Evolutionary conservation across 306 rosid species (phyloP).

Genomic region (Glycine latifolia): DNA sequence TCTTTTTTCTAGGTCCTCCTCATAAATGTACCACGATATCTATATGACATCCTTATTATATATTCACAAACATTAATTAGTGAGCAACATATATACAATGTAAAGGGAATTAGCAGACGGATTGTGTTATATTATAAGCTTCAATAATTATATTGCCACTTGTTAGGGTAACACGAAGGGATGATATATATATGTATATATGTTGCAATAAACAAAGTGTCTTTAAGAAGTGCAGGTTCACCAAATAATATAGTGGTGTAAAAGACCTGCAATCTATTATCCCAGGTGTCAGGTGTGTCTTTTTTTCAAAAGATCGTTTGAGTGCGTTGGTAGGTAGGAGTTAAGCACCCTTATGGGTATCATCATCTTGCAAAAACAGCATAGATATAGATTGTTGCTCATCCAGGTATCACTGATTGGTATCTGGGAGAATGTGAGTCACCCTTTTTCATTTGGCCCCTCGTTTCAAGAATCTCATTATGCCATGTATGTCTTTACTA

Average conservation of each 20-base stretch:
- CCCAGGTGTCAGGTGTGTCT: slow-evolving; percentile 34
- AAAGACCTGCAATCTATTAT: slow-evolving; percentile 7
- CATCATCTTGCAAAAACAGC: slow-evolving; percentile 34
- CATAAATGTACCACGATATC: slow-evolving; percentile 5
- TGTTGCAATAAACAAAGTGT: slow-evolving; percentile 9
- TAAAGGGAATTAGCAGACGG: not conserved
- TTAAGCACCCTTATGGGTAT: slow-evolving; percentile 46
- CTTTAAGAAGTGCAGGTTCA: not conserved
- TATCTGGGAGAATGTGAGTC: not conserved
- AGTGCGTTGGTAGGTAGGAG: slow-evolving; percentile 51
- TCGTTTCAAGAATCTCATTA: slow-evolving; percentile 33
- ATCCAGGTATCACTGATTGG: not conserved
- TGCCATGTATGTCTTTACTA: not conserved
- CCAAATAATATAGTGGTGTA: slow-evolving; percentile 34
- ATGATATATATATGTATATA: not conserved
- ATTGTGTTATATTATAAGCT: not conserved
- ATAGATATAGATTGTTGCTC: slow-evolving; percentile 18
- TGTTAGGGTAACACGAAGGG: slow-evolving; percentile 31
- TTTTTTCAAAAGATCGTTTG: not conserved
- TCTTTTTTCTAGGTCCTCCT: not conserved
- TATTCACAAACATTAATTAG: not conserved
- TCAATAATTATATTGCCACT: slow-evolving; percentile 37
- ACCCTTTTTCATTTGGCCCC: not conserved
- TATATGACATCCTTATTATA: too few relatives aligned
- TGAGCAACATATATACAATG: not conserved